Base-by-base conservation (phyloP, 495 filamentous ascomycete genomes). In the Xanthoparmelia taractica region DNA sequence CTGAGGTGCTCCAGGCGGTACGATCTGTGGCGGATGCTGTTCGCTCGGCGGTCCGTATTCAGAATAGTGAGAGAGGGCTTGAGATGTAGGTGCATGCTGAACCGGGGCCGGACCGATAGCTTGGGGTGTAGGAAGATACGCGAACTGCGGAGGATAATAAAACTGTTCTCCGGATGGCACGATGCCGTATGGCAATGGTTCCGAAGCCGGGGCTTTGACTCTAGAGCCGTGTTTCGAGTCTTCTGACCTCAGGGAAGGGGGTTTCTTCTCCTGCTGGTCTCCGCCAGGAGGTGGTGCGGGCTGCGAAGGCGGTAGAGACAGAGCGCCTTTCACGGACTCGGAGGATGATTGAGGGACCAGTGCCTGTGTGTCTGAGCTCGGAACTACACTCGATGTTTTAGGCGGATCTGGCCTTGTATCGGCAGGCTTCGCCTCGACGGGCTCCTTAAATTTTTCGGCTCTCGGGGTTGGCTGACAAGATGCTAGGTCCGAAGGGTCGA, bases 91-190 rank as follows among this genome's bases (percentile, higher is more conserved):
- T 23, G 38, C 48, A n/a, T 65, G 66, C 23, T 48, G 60, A 29
- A 58, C 60, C 15, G 55, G 38, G 20, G 60, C 37, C 41, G 65
- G 63, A 40, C 40, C 63, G 18, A 60, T 40, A 17, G 55, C 20
- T 60, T 63, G 66, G 8, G 37, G 54, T 56, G 63, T 52, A 27
- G 64, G 59, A 34, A 48, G 48, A 61, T 68, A 63, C 29, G 55
- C 31, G 31, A 59, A 23, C 33, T 67, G 57, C 31, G 66, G 27
- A 34, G 66, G 31, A 63, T 59, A 47, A 43, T 57, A 27, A 34
- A 33, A 27, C 10, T 63, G 57, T 37, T 59, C 52, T 45, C 43
- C 25, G 15, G 58, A 54, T 55, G 58, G 62, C 15, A 27, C 41
- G 20, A 33, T 37, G 20, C 29, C 31, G 17, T 60, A 60, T 18